Percentiles rank a stretch among this genome's conserved stretches.
Conservation (phyloP, 352 stramenopile species). For the Phytophthora sp. region DNA sequence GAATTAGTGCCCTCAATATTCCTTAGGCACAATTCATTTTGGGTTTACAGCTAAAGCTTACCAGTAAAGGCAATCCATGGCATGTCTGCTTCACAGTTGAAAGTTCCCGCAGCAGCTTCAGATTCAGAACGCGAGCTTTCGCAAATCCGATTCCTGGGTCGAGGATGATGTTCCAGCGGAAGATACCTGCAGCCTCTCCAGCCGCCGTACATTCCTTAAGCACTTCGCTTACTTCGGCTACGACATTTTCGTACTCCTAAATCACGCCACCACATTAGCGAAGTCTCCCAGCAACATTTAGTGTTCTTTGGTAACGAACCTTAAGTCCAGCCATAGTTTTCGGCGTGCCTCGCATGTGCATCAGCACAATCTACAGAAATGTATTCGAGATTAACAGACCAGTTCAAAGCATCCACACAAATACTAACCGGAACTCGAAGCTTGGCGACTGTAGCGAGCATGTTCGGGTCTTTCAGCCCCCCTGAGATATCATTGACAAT, state of each 20-base stretch:
- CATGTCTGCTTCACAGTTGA: conserved; percentile 55
- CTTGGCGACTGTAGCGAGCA: conserved; percentile 90
- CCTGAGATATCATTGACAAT: conserved; percentile 98
- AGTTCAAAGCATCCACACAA: not conserved
- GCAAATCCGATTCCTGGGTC: conserved; percentile 99
- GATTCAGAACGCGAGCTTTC: conserved; percentile 93
- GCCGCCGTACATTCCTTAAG: conserved; percentile 75
- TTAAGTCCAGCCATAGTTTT: conserved; percentile 94
- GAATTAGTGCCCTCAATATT: not conserved
- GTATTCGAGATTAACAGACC: not conserved
- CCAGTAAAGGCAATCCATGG: conserved; percentile 59
- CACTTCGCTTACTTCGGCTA: conserved; percentile 85
- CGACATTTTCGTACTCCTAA: conserved; percentile 91
- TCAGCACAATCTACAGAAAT: conserved; percentile 87
- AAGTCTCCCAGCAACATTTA: not conserved
- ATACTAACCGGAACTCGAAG: conserved; percentile 77
- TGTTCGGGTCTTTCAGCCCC: conserved; percentile 90
- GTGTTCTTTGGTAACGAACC: conserved; percentile 30
- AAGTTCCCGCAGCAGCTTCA: conserved; percentile 90
- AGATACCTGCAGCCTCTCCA: conserved; percentile 89
- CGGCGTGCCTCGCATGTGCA: conserved; percentile 98
- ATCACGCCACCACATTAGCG: not conserved
- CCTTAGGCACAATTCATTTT: not conserved
- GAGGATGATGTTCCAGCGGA: conserved; percentile 94
- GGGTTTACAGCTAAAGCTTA: conserved; percentile 18